A percentile compares a stretch with the other conserved stretches of the same genome.
These are phyloP conservation scores for Vanrija sp. DNA, from an alignment of 1,284 basidiomycete species.

Conservation along the genomic window DNA sequence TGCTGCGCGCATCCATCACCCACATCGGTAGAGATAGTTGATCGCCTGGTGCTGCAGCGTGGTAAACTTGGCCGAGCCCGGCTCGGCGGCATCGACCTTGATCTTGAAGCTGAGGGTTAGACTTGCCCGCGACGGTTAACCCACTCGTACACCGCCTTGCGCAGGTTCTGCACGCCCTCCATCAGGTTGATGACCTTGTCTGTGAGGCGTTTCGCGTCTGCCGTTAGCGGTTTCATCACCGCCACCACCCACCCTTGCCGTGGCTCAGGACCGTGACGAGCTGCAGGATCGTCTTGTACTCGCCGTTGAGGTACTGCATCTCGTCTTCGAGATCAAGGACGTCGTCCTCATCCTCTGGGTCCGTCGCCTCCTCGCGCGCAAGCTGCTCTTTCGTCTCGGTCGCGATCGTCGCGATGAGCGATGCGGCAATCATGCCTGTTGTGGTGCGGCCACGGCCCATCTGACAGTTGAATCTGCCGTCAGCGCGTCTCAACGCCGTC, in stretches of 20 bases:
- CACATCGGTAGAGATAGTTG: conserved; percentile 68
- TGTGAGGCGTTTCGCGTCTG: conserved; percentile 86
- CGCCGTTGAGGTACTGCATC: conserved; percentile 82
- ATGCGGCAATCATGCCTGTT: conserved; percentile 89
- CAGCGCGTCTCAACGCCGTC: conserved; percentile 23
- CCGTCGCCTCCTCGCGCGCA: conserved; percentile 38
- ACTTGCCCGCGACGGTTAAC: conserved; percentile 23
- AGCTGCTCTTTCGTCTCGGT: conserved; percentile 35
- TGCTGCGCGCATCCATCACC: conserved; percentile 3
- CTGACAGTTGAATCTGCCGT: conserved; percentile 49
- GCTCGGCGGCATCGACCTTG: conserved; percentile 76
- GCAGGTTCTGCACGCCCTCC: conserved; percentile 86
- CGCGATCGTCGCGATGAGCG: conserved; percentile 75
- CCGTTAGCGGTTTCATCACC: conserved; percentile 50
- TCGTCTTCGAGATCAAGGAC: conserved; percentile 75
- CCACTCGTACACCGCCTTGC: conserved; percentile 87
- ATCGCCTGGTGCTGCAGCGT: conserved; percentile 70
- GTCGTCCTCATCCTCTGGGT: conserved; percentile 44
- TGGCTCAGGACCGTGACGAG: conserved; percentile 54
- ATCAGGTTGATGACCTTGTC: conserved; percentile 85
- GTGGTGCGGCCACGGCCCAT: conserved; percentile 59
- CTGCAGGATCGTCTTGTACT: conserved; percentile 95
- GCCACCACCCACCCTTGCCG: conserved; percentile 35
- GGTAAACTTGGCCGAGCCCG: conserved; percentile 68
- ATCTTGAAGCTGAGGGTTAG: conserved; percentile 69